Percentiles rank a stretch among this genome's conserved stretches.
Conservation (phyloP, 2,329 filamentous ascomycete genomes). For the Paracoccidioides lutzii region DNA sequence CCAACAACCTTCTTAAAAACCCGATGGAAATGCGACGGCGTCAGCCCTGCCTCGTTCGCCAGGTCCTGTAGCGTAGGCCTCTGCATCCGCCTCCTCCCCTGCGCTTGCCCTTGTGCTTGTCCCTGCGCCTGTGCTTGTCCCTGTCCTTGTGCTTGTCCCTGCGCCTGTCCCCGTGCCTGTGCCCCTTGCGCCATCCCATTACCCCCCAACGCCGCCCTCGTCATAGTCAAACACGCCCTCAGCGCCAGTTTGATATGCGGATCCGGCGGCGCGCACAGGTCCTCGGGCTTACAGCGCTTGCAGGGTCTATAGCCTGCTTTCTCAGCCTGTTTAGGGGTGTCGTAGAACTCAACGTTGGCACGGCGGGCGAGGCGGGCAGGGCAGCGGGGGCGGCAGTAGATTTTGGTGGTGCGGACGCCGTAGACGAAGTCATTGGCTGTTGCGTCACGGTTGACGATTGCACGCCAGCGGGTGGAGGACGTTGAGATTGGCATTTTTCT, state of each 20-base stretch:
- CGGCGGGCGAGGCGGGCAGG: slow-evolving; percentile 44
- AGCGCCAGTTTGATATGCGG: slow-evolving; percentile 22
- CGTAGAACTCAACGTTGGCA: slow-evolving; percentile 44
- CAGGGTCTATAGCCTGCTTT: slow-evolving; percentile 41
- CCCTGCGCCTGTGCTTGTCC: background rate
- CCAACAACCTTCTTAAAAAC: slow-evolving; percentile 42
- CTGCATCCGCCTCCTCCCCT: too few species aligned
- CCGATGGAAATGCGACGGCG: slow-evolving; percentile 42
- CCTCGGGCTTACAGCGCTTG: slow-evolving; percentile 42
- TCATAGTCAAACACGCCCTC: slow-evolving; percentile 22
- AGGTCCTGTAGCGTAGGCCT: slow-evolving; percentile 33
- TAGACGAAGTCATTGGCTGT: slow-evolving; percentile 41
- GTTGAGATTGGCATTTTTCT: slow-evolving; percentile 3
- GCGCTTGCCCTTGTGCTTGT: background rate
- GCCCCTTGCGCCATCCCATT: background rate
- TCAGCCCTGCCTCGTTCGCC: slow-evolving; percentile 36
- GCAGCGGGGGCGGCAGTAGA: slow-evolving; percentile 46
- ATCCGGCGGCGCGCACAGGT: slow-evolving; percentile 16
- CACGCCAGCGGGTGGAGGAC: slow-evolving; percentile 33
- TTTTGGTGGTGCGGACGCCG: slow-evolving; percentile 42
- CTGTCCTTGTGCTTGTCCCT: too few species aligned
- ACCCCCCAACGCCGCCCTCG: slow-evolving; percentile 11
- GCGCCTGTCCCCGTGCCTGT: too few species aligned
- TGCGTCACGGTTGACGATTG: slow-evolving; percentile 34
- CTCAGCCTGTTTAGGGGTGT: slow-evolving; percentile 35